Evolutionary conservation across 805 yeast species (phyloP).

Genomic region (Pichia manshurica): DNA sequence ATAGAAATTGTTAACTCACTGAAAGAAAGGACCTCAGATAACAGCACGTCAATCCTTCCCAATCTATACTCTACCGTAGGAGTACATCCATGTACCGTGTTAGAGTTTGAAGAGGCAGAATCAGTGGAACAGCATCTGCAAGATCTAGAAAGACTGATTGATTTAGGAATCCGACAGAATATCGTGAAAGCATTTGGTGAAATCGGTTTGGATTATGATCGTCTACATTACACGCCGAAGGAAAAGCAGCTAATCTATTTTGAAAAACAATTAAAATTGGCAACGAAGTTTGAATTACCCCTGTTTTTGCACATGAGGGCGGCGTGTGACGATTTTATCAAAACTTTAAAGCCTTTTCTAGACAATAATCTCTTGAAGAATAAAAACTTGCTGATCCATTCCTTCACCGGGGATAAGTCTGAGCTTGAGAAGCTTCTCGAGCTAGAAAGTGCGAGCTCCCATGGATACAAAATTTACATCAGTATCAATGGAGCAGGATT

Average conservation of each 20-base stretch:
- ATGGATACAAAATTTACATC: constrained; percentile 48
- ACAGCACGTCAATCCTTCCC: constrained; percentile 21
- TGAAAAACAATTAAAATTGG: constrained; percentile 63
- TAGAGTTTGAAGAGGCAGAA: constrained; percentile 37
- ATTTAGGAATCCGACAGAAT: constrained; percentile 42
- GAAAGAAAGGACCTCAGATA: constrained; percentile 1
- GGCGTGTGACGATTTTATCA: constrained; percentile 73
- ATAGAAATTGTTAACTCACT: constrained; percentile 42
- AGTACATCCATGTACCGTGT: constrained; percentile 89
- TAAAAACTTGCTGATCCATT: constrained; percentile 79
- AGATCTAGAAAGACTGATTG: constrained; percentile 44
- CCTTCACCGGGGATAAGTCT: constrained; percentile 76
- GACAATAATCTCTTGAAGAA: constrained; percentile 33
- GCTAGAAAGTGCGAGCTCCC: constrained; percentile 18
- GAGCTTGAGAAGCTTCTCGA: constrained; percentile 57
- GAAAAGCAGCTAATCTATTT: constrained; percentile 66
- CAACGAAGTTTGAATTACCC: constrained; percentile 58
- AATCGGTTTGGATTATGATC: constrained; percentile 90
- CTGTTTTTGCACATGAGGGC: constrained; percentile 86
- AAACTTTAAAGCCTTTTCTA: constrained; percentile 57
- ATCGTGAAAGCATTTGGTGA: constrained; percentile 85
- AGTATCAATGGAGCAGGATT: constrained; percentile 94
- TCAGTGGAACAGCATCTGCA: constrained; percentile 38
- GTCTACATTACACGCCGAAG: constrained; percentile 68
- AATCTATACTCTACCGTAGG: constrained; percentile 71